Conservation (phyloP, 2,329 filamentous ascomycete genomes). For the Aspergillus persii region DNA sequence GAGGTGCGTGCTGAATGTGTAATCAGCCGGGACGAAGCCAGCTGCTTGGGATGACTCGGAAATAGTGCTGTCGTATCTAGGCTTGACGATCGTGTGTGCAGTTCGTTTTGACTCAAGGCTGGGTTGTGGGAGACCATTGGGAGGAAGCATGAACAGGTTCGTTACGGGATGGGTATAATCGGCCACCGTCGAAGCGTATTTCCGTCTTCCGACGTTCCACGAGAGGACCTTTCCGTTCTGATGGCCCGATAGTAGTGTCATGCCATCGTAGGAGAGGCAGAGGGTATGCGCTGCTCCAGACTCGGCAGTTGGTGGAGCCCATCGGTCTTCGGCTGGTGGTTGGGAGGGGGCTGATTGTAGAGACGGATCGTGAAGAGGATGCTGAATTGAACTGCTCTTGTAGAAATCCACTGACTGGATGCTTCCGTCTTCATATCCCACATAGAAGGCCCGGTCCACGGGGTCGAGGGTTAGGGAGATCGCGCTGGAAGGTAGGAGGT, state of each 20-base stretch:
- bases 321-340: slow-evolving; percentile 40
- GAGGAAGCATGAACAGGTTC: slow-evolving; percentile 71
- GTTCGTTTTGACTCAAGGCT: slow-evolving; percentile 46
- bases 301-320: slow-evolving; percentile 58
- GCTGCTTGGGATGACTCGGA: slow-evolving; percentile 32
- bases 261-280: slow-evolving; percentile 77
- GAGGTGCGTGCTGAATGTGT: slow-evolving; percentile 42
- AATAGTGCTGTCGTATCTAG: slow-evolving; percentile 49
- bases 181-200: slow-evolving; percentile 64
- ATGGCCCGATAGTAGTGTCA: slow-evolving; percentile 76
- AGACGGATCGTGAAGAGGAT: slow-evolving; percentile 34
- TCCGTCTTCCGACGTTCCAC: slow-evolving; percentile 75
- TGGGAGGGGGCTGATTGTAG: slow-evolving; percentile 43
- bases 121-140: slow-evolving; percentile 48
- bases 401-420: slow-evolving; percentile 79
- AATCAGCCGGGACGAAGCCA: slow-evolving; percentile 43
- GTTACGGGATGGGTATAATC: slow-evolving; percentile 80
- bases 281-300: slow-evolving; percentile 67
- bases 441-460: slow-evolving; percentile 77
- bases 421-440: slow-evolving; percentile 75
- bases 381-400: slow-evolving; percentile 45
- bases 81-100: slow-evolving; percentile 69
- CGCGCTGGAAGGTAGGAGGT: slow-evolving; percentile 73
- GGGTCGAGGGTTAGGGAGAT: slow-evolving; percentile 75
- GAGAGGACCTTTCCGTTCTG: slow-evolving; percentile 71